These are phyloP conservation scores for Talaromyces sp. DNA, from an alignment of 2,329 filamentous ascomycete species.

Conservation along the genomic window DNA sequence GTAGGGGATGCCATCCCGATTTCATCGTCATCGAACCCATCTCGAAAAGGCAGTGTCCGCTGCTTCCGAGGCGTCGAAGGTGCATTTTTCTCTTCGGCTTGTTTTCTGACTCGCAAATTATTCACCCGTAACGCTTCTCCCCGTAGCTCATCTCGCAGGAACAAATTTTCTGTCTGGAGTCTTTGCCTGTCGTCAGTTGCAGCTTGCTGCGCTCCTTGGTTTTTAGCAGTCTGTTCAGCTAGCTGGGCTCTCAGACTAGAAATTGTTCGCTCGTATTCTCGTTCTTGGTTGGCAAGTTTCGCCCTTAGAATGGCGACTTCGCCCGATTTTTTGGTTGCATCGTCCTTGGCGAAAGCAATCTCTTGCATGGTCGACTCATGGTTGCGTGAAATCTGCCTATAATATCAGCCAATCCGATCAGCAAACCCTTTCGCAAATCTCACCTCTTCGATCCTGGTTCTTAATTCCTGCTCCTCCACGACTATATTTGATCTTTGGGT, in stretches of 20 bases:
- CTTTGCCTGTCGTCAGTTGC: slow-evolving; percentile 52
- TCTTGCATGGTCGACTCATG: slow-evolving; percentile 36
- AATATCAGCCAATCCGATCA: slow-evolving; percentile 3
- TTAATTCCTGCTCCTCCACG: slow-evolving; percentile 10
- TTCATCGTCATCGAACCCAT: slow-evolving; percentile 62
- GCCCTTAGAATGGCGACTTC: slow-evolving; percentile 60
- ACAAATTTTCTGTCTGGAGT: slow-evolving; percentile 55
- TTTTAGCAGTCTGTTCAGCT: slow-evolving; percentile 49
- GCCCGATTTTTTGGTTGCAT: slow-evolving; percentile 36
- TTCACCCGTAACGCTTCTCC: slow-evolving; percentile 50
- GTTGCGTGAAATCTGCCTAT: slow-evolving; percentile 34
- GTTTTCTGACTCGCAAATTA: slow-evolving; percentile 34
- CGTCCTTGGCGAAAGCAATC: slow-evolving; percentile 33
- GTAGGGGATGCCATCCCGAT: slow-evolving; percentile 53
- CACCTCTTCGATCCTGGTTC: slow-evolving; percentile 24
- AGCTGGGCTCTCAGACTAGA: slow-evolving; percentile 50
- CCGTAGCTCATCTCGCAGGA: slow-evolving; percentile 56
- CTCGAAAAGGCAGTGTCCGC: slow-evolving; percentile 47
- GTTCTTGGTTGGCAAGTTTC: slow-evolving; percentile 39
- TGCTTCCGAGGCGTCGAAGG: slow-evolving; percentile 50
- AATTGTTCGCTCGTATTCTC: slow-evolving; percentile 50
- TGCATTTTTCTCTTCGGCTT: slow-evolving; percentile 29
- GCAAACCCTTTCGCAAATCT: background rate
- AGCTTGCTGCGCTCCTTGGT: slow-evolving; percentile 52
- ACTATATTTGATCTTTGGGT: background rate